Evolutionary conservation across 257 asterid genomes (phyloP).

Genomic region (Striga asiatica): DNA sequence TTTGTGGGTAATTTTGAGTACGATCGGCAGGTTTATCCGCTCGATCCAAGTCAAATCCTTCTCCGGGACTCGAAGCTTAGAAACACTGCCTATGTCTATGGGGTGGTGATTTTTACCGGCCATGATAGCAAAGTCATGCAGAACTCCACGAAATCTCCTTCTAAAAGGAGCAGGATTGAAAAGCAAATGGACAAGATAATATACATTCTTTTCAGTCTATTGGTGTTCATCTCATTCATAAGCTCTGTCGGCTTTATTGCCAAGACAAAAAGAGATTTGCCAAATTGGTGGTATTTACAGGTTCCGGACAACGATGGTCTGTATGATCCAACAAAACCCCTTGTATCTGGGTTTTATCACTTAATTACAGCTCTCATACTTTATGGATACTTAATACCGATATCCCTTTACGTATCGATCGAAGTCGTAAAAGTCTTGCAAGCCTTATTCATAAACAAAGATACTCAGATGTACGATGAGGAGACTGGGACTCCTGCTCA

Average conservation of each 20-base stretch:
- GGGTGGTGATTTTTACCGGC: constrained; percentile 90
- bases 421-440: constrained; percentile 96
- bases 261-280: constrained; percentile 67
- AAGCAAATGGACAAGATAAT: constrained; percentile 92
- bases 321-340: constrained; percentile 52
- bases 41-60: constrained; percentile 91
- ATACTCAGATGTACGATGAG: constrained; percentile 79
- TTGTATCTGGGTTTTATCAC: constrained; percentile 70
- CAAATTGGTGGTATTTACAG: constrained; percentile 82
- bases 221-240: constrained; percentile 69
- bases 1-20: constrained; percentile 89
- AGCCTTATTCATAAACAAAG: constrained; percentile 83
- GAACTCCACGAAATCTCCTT: constrained; percentile 85
- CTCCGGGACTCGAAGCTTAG: constrained; percentile 95
- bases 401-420: constrained; percentile 90
- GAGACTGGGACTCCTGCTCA: constrained; percentile 96
- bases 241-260: constrained; percentile 81
- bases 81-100: constrained; percentile 72
- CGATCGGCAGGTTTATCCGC: constrained; percentile 71
- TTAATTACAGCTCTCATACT: constrained; percentile 84
- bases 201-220: constrained; percentile 79
- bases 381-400: constrained; percentile 91
- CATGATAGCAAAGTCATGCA: constrained; percentile 96
- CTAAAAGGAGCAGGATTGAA: constrained; percentile 84
- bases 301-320: constrained; percentile 46